Base-by-base conservation (phyloP, 1,139 yeast genomes). In the Protomyces inundatus region DNA sequence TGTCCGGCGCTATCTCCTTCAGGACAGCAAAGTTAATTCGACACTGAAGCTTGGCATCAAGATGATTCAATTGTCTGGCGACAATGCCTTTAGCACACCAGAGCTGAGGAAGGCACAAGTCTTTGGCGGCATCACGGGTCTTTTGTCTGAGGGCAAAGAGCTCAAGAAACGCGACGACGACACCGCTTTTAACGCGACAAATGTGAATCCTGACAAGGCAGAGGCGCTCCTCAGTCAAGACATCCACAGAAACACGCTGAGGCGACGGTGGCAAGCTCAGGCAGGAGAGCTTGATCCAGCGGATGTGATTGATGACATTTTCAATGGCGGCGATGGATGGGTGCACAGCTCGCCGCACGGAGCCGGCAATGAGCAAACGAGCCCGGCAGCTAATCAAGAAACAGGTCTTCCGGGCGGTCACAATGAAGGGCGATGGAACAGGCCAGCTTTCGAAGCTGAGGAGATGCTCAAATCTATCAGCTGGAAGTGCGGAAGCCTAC, bases 11-110 rank as follows among this genome's bases (percentile, higher is more conserved):
- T 89, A 87, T 70, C 76, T 91, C 62, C 77, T 91, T 55, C 86
- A 86, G 69, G 82, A 88, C 45, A 86, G 96, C 9, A 89, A 89
- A 69, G 85, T 91, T 32, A 91, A 93, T 73, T 86, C 95, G 4
- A 86, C 90, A 53, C 75, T 89, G 54, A 84, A 82, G 70, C 79
- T 77, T 12, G 75, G 75, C 73, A 79, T 80, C 68, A 81, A 72
- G 72, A 80, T 74, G 73, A 80, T 70, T 69, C 80, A 81, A 58
- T 66, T 77, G 1, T 75, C 81, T 57, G 86, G 86, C 4, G 73
- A 75, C 9, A 66, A 71, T 0, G 76, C 74, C 54, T 79, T 72
- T 62, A 30, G 36, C 46, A 42, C 51, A 9, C 59, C 65, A 30
- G 60, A 36, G 42, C 23, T 61, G 61, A 58, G 54, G 33, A 53